Base-by-base conservation (phyloP, 2,329 filamentous ascomycete genomes). In the Zymoseptoria ardabiliae region DNA sequence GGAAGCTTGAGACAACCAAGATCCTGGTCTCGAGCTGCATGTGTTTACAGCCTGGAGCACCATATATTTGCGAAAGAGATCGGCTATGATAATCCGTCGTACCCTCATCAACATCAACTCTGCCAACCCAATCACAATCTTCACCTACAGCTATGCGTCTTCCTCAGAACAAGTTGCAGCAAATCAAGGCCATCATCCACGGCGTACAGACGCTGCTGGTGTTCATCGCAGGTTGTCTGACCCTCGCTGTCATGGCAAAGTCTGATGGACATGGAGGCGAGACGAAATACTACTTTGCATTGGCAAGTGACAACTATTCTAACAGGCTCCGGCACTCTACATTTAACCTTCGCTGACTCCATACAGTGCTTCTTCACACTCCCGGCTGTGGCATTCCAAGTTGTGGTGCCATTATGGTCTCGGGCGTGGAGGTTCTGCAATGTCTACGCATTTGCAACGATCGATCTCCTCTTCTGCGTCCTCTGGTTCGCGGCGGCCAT, bases 401-500 rank as follows among this genome's bases (percentile, higher is more conserved):
- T 80, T 52, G 82, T 82, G 70, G 81, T 84, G 4, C 83, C 84
- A 4, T 81, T 84, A 74, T 86, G 82, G 80, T 78, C 78, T 22
- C 80, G 83, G 62, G 80, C 82, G 23, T 77, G 77, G 64, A 77
- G 79, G 55, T 83, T 86, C 67, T 80, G 81, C 58, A 85, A 84
- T 65, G 79, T 81, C 45, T 85, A 85, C 67, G 83, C 81, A 56
- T 84, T 85, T 68, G 79, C 81, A 8, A 73, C 76, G 2, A 69
- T 86, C 58, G 84, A 86, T 65, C 70, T 76, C 13, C 66, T 85
- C 22, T 84, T 79, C 66, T 71, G 77, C 4, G 69, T 85, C 9
- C 70, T 86, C 48, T 86, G 83, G 83, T 82, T 85, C 67, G 76
- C 77, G 4, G 83, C 83, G 4, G 83, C 83, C 75, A 75, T 82